These are phyloP conservation scores for Aspergillus tamarii DNA, from an alignment of 2,329 filamentous ascomycete species.

Conservation along the genomic window DNA sequence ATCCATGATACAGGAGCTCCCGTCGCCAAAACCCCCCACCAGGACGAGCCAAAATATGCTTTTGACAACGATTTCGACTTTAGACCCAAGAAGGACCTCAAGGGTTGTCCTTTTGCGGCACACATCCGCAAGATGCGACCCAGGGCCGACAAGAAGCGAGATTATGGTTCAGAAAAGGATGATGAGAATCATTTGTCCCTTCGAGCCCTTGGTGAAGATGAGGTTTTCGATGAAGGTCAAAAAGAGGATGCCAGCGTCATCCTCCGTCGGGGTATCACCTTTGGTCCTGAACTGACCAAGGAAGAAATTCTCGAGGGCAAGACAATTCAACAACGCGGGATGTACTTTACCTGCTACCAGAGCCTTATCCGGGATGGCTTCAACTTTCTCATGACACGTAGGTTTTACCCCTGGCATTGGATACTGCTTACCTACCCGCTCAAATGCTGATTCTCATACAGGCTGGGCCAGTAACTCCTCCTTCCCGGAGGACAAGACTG, in stretches of 20 bases:
- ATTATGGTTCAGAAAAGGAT: constrained; percentile 11
- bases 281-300: constrained; percentile 42
- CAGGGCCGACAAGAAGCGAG: constrained; percentile 36
- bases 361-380: constrained; percentile 44
- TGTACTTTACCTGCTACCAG: constrained; percentile 53
- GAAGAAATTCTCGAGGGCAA: constrained; percentile 36
- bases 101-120: constrained; percentile 49
- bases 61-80: constrained; percentile 46
- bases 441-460: constrained; percentile 7
- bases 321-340: constrained; percentile 43
- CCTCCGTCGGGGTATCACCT: constrained; percentile 51
- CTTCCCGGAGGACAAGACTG: constrained; percentile 22
- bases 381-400: constrained; percentile 10
- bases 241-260: constrained; percentile 35
- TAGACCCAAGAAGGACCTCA: constrained; percentile 32
- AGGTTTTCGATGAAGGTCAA: neutral
- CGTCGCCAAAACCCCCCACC: constrained; percentile 31
- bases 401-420: neutral
- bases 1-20: constrained; percentile 33
- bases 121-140: constrained; percentile 55
- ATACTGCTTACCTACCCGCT: fast-evolving
- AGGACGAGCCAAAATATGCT: constrained; percentile 38
- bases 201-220: too few relatives aligned
- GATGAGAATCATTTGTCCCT: constrained; percentile 8
- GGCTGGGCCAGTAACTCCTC: constrained; percentile 27